These are phyloP conservation scores for Monosporascus sp. DNA, from an alignment of 2,329 filamentous ascomycete species.

Conservation along the genomic window DNA sequence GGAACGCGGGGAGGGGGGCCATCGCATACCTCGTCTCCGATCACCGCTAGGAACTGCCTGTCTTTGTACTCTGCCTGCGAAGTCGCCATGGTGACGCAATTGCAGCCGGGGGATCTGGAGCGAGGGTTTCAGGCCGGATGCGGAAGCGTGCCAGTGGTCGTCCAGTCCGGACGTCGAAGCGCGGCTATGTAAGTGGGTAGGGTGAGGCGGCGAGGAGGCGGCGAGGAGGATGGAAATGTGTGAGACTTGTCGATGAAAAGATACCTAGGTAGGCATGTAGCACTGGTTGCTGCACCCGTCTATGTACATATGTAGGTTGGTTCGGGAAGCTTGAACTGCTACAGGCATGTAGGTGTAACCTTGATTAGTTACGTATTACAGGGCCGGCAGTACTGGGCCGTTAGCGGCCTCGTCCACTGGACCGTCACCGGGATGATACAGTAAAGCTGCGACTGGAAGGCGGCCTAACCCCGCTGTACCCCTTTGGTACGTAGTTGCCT, in stretches of 20 bases:
- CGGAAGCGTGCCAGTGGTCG: background rate
- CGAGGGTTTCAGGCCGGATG: background rate
- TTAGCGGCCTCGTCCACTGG: too few species aligned
- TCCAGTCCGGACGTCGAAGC: background rate
- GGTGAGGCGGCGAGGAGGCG: background rate
- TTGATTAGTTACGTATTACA: too few species aligned
- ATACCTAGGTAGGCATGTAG: background rate
- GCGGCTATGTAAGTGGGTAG: background rate
- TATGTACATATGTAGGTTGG: background rate
- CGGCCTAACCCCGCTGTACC: background rate
- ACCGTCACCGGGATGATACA: too few species aligned
- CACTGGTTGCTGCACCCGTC: background rate
- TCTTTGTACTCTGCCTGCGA: conserved; percentile 65
- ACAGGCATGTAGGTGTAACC: too few species aligned
- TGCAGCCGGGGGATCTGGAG: background rate
- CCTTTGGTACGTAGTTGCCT: background rate
- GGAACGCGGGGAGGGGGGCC: background rate
- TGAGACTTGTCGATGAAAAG: background rate
- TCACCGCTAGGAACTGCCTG: conserved; percentile 93
- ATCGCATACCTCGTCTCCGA: conserved; percentile 79
- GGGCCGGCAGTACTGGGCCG: too few species aligned
- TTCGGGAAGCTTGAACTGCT: background rate
- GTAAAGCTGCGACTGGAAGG: background rate
- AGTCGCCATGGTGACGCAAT: conserved; percentile 33
- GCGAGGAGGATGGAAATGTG: background rate